phyloP scores from a whole-genome alignment of 176 grass and related monocot species.

The Dactylis glomerata region DNA sequence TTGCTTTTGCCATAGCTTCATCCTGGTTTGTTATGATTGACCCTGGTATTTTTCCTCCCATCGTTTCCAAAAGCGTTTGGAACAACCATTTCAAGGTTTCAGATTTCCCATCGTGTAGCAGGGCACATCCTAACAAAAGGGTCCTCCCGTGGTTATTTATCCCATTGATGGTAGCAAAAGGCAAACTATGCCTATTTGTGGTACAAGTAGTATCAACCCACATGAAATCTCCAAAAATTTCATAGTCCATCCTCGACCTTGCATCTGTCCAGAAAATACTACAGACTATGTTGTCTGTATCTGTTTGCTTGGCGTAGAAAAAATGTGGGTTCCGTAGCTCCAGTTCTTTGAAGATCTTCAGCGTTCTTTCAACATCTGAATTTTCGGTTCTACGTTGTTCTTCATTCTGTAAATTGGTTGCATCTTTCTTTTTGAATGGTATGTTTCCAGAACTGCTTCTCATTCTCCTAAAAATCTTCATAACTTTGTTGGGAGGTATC shows the following conservation, averaged over 20 bases:
- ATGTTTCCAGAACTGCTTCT: neutral
- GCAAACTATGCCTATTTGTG: conserved; percentile 21
- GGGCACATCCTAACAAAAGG: conserved; percentile 10
- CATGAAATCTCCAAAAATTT: conserved; percentile 26
- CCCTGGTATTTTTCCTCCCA: conserved; percentile 27
- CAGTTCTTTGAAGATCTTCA: conserved; percentile 14
- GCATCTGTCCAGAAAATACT: conserved; percentile 30
- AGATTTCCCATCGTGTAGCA: neutral
- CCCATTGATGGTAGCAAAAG: conserved; percentile 26
- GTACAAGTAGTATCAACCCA: conserved; percentile 25
- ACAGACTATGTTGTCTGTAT: neutral
- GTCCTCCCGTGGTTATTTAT: conserved; percentile 23
- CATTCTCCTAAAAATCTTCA: conserved; percentile 22
- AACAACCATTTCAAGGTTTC: conserved; percentile 30
- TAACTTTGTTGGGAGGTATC: conserved; percentile 27
- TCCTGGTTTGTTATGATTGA: conserved; percentile 27
- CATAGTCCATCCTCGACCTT: conserved; percentile 16
- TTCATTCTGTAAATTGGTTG: neutral
- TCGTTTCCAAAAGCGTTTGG: conserved; percentile 10
- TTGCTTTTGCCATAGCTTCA: conserved; percentile 18
- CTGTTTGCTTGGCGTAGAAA: neutral
- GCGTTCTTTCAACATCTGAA: conserved; percentile 11
- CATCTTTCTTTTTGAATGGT: neutral
- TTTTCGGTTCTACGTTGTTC: conserved; percentile 2
- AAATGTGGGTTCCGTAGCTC: conserved; percentile 14